Percentiles rank a stretch among this genome's conserved stretches.
These are phyloP conservation scores for Ascoidea tarda DNA, from an alignment of 805 yeast genomes.

Conservation along the genomic window DNA sequence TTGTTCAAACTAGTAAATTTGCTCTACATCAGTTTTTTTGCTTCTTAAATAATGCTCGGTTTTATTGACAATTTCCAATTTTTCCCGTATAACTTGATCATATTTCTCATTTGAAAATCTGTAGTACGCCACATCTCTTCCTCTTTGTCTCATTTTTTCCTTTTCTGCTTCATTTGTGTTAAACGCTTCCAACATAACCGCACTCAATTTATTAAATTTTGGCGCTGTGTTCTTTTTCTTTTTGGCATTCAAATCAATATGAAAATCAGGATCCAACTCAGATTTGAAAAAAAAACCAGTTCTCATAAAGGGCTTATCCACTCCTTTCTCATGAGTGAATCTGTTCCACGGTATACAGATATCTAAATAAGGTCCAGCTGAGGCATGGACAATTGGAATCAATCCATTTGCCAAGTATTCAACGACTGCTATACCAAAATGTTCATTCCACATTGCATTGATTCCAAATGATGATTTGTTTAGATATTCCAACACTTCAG, in stretches of 20 bases:
- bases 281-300: slow-evolving; percentile 75
- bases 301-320: slow-evolving; percentile 6
- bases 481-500: slow-evolving; percentile 40
- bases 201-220: slow-evolving; percentile 33
- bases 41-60: slow-evolving; percentile 3
- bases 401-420: slow-evolving; percentile 81
- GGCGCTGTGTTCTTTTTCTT: not conserved
- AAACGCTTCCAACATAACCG: slow-evolving; percentile 30
- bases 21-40: too few relatives aligned
- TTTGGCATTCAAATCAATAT: slow-evolving; percentile 10
- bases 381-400: slow-evolving; percentile 82
- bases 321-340: slow-evolving; percentile 14
- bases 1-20: too few relatives aligned
- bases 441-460: slow-evolving; percentile 99
- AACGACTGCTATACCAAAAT: slow-evolving; percentile 94
- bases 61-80: slow-evolving; percentile 7
- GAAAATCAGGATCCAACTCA: slow-evolving; percentile 55
- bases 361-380: slow-evolving; percentile 90
- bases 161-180: slow-evolving; percentile 23
- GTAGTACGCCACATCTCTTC: slow-evolving; percentile 26
- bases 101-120: slow-evolving; percentile 54
- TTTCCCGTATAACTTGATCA: slow-evolving; percentile 35
- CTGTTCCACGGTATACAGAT: slow-evolving; percentile 52
- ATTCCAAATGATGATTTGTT: slow-evolving; percentile 56
- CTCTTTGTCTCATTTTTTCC: slow-evolving; percentile 29